Conservation (phyloP, 73 alveolate species). For the Paraurostyla sp. region DNA sequence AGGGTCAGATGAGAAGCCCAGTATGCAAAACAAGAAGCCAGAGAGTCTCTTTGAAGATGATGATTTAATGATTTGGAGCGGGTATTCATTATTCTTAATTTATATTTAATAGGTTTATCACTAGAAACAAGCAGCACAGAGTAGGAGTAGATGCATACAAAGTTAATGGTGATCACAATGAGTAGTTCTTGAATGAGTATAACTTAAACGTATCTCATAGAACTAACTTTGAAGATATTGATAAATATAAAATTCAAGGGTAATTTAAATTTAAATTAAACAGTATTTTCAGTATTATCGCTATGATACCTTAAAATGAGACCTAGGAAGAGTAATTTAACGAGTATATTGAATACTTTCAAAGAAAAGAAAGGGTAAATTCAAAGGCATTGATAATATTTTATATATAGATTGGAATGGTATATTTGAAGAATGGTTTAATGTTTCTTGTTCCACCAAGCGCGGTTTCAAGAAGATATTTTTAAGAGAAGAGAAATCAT, state of each 20-base stretch:
- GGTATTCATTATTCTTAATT: neutral
- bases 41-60: slow-evolving; percentile 58
- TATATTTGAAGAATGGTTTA: slow-evolving; percentile 38
- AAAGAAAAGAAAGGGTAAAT: slow-evolving; percentile 48
- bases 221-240: slow-evolving; percentile 36
- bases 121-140: slow-evolving; percentile 63
- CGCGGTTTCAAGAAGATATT: slow-evolving; percentile 7
- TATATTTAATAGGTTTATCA: slow-evolving; percentile 29
- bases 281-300: slow-evolving; percentile 41
- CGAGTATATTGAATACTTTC: slow-evolving; percentile 46
- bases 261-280: neutral
- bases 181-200: slow-evolving; percentile 21
- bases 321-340: slow-evolving; percentile 44
- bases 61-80: slow-evolving; percentile 51
- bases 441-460: slow-evolving; percentile 63
- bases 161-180: slow-evolving; percentile 55
- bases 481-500: slow-evolving; percentile 18
- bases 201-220: slow-evolving; percentile 63
- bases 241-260: slow-evolving; percentile 47
- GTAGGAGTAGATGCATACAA: slow-evolving; percentile 64
- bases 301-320: slow-evolving; percentile 31
- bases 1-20: neutral
- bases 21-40: neutral
- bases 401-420: slow-evolving; percentile 58
- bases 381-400: neutral